Conservation (phyloP, 1,284 basidiomycete species). For the Mycena citricolor region DNA sequence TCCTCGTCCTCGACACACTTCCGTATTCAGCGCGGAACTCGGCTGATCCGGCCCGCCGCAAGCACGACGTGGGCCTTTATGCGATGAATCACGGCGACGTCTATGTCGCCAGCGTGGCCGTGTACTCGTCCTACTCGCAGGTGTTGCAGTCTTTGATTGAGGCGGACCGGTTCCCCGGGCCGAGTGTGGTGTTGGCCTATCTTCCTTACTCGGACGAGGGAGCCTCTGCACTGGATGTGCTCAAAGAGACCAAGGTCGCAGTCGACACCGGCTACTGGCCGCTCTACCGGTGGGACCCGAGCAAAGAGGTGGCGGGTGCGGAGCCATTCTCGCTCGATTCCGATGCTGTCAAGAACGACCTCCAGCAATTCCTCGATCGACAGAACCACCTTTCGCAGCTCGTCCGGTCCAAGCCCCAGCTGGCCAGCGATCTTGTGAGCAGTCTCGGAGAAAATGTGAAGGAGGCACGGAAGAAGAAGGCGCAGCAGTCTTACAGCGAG, state of each 20-base stretch:
- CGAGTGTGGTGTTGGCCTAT: slow-evolving; percentile 92
- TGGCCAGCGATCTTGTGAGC: slow-evolving; percentile 83
- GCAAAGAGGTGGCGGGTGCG: slow-evolving; percentile 69
- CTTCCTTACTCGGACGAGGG: slow-evolving; percentile 85
- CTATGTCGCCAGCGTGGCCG: slow-evolving; percentile 93
- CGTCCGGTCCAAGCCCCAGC: slow-evolving; percentile 74
- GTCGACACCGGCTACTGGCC: slow-evolving; percentile 99
- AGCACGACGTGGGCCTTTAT: slow-evolving; percentile 94
- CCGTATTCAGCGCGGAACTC: slow-evolving; percentile 81
- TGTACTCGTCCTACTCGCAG: slow-evolving; percentile 95
- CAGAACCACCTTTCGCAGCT: slow-evolving; percentile 96
- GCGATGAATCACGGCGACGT: slow-evolving; percentile 99
- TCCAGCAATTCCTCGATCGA: slow-evolving; percentile 94
- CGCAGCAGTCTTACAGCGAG: slow-evolving; percentile 84
- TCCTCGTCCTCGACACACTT: slow-evolving; percentile 92
- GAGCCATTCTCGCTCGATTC: slow-evolving; percentile 94
- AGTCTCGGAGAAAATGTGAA: slow-evolving; percentile 84
- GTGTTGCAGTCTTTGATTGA: slow-evolving; percentile 92
- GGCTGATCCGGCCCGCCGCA: slow-evolving; percentile 72
- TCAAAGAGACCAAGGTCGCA: slow-evolving; percentile 97
- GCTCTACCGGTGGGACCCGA: slow-evolving; percentile 96
- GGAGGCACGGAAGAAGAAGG: slow-evolving; percentile 82
- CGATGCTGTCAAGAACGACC: slow-evolving; percentile 90
- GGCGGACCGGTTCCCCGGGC: slow-evolving; percentile 88
- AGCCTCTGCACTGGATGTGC: slow-evolving; percentile 79